Evolutionary conservation across 106 monocot genomes (phyloP).

Genomic region (Chionographis japonica): DNA sequence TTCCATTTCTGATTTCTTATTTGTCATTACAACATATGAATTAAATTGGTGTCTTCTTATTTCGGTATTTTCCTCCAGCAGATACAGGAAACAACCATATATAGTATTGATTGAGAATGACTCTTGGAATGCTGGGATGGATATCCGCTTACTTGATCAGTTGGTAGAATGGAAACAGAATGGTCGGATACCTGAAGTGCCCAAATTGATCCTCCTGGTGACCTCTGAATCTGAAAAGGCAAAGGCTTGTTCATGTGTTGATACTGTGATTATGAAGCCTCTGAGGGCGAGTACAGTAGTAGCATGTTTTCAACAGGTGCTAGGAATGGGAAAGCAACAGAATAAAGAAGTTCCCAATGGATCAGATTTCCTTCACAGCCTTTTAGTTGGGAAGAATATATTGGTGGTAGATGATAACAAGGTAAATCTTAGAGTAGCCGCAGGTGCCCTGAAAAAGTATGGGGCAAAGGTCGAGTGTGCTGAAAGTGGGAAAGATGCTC

Average conservation of each 20-base stretch:
- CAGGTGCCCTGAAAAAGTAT: conserved; percentile 77
- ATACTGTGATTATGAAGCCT: conserved; percentile 70
- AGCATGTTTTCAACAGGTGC: conserved; percentile 61
- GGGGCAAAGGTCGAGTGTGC: conserved; percentile 84
- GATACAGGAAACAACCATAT: conserved; percentile 30
- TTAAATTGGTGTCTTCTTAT: background rate
- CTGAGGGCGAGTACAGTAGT: conserved; percentile 76
- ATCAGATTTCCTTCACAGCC: conserved; percentile 39
- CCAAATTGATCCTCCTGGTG: conserved; percentile 59
- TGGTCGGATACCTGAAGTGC: conserved; percentile 25
- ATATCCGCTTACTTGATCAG: conserved; percentile 17
- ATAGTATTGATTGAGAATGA: conserved; percentile 77
- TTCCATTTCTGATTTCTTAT: too few relatives aligned
- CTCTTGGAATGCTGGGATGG: conserved; percentile 31
- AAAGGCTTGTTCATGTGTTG: conserved; percentile 30
- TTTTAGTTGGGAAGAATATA: conserved; percentile 78
- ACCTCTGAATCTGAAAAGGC: conserved; percentile 56
- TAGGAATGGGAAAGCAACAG: conserved; percentile 38
- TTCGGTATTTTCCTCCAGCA: conserved; percentile 15
- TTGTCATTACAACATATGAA: too few relatives aligned
- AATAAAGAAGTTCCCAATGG: conserved; percentile 39
- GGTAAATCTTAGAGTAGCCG: conserved; percentile 91
- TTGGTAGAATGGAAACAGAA: conserved; percentile 34
- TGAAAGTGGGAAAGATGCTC: conserved; percentile 90
- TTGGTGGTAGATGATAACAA: conserved; percentile 97